These are phyloP conservation scores for Vanderwaltozyma verrucispora DNA, from an alignment of 805 yeast species.

Conservation along the genomic window DNA sequence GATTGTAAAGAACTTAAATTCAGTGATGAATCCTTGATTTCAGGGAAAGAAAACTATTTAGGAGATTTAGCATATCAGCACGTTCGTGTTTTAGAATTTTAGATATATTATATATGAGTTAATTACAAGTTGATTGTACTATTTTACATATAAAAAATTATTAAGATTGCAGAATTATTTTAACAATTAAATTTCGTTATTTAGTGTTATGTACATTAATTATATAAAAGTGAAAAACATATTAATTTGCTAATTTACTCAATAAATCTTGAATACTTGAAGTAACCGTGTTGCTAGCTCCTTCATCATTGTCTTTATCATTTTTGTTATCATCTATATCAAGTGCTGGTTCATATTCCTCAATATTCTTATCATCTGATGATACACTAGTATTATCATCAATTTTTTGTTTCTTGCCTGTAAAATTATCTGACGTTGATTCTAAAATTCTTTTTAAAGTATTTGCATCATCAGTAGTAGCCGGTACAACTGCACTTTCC, in stretches of 20 bases:
- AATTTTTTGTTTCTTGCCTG: too few relatives aligned
- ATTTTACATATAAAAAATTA: neutral
- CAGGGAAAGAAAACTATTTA: conserved; percentile 6
- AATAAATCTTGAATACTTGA: conserved; percentile 28
- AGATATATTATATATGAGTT: neutral
- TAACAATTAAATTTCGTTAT: too few relatives aligned
- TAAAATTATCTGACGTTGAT: too few relatives aligned
- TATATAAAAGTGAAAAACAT: too few relatives aligned
- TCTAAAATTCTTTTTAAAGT: neutral
- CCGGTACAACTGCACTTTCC: neutral
- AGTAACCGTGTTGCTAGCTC: conserved; percentile 13
- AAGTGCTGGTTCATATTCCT: neutral
- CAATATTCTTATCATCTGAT: neutral
- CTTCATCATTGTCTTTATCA: neutral
- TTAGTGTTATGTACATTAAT: too few relatives aligned
- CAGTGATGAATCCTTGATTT: conserved; percentile 12
- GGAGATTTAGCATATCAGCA: conserved; percentile 25
- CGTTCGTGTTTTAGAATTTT: conserved; percentile 20
- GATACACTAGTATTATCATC: too few relatives aligned
- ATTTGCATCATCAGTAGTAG: neutral
- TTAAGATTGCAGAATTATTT: too few relatives aligned
- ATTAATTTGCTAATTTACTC: conserved; percentile 26
- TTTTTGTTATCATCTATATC: neutral
- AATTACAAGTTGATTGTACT: neutral
- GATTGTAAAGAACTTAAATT: conserved; percentile 14